Evolutionary conservation across 169 alveolate species (phyloP), one percentile per base, ranked within the genome.

Genomic region (Eimeria necatrix): DNA sequence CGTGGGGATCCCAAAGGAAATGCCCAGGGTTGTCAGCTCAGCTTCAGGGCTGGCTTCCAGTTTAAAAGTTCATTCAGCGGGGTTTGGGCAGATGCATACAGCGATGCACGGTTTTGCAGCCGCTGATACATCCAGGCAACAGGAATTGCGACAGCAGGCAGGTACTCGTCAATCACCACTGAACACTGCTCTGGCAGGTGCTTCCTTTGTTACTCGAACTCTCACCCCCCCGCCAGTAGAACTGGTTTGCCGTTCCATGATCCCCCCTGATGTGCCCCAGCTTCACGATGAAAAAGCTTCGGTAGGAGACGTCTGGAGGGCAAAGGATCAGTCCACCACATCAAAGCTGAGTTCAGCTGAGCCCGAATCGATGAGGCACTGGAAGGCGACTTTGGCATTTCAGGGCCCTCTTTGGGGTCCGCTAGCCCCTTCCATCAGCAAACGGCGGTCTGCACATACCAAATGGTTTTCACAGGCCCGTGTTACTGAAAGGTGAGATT

Each of bases 391-490:
- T 32, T 49, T 41, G 22, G 60, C 24, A 26, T 46, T 22, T 12
- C 73, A 53, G 16, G 59, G 78, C 64, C 61, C 68, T 18, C n/a
- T n/a, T 20, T 70, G 84, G 94, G 94, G 94, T 32, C 86, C 85
- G 5, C 60, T 88, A 71, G 73, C 94, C 20, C 86, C 22, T 70
- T 70, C 73, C 41, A 14, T 52, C 85, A 88, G 94, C 94, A 88
- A 70, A 22, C 84, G 85, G 85, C 49, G 94, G 24, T 70, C 94
- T 51, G 56, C 86, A 32, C 86, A 70, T 60, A 88, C 71, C 46
- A 64, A 88, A 85, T 88, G 94, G 94, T 90, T 90, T 59, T 73
- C 94, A 22, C 94, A 90, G 80, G 68, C 18, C 49, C 64, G 86
- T 22, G 94, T 71, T 22, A 90, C 94, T 18, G 61, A 53, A 56